Evolutionary conservation across 1,139 yeast species (phyloP).

Genomic region (Yamadazyma triangularis): DNA sequence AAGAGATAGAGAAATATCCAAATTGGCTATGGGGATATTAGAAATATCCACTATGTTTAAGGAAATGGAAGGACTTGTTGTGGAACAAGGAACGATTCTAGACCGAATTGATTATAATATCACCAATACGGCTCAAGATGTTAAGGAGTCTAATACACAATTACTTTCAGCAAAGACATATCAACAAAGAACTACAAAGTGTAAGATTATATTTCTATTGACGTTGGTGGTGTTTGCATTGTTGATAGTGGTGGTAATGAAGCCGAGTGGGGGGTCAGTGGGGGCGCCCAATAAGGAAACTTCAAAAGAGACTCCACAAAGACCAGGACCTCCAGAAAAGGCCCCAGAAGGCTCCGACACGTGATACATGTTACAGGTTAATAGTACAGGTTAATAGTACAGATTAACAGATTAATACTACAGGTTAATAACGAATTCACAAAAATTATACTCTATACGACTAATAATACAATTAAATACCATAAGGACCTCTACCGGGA

Average conservation of each 20-base stretch:
- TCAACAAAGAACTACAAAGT: slow-evolving; percentile 86
- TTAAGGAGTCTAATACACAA: slow-evolving; percentile 75
- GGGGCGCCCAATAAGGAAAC: too few relatives aligned
- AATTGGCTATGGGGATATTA: slow-evolving; percentile 87
- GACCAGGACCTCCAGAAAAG: slow-evolving; percentile 15
- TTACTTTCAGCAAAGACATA: slow-evolving; percentile 70
- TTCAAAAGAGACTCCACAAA: slow-evolving; percentile 19
- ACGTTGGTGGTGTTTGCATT: slow-evolving; percentile 67
- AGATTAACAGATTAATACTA: too few relatives aligned
- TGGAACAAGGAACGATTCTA: slow-evolving; percentile 91
- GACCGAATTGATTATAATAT: slow-evolving; percentile 92
- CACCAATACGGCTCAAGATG: slow-evolving; percentile 69
- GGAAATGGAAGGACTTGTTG: slow-evolving; percentile 86
- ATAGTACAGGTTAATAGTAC: too few relatives aligned
- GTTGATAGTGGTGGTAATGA: slow-evolving; percentile 64
- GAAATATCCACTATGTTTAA: slow-evolving; percentile 91
- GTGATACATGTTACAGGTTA: too few relatives aligned
- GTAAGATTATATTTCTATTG: slow-evolving; percentile 76
- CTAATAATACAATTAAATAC: too few relatives aligned
- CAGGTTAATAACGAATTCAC: too few relatives aligned
- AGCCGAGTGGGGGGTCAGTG: slow-evolving; percentile 46
- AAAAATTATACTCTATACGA: too few relatives aligned
- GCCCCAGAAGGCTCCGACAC: slow-evolving; percentile 3
- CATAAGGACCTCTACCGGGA: slow-evolving; percentile 15
- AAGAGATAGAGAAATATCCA: slow-evolving; percentile 84